Conservation (phyloP, 169 alveolate genomes). For the Babesia gibsoni region DNA sequence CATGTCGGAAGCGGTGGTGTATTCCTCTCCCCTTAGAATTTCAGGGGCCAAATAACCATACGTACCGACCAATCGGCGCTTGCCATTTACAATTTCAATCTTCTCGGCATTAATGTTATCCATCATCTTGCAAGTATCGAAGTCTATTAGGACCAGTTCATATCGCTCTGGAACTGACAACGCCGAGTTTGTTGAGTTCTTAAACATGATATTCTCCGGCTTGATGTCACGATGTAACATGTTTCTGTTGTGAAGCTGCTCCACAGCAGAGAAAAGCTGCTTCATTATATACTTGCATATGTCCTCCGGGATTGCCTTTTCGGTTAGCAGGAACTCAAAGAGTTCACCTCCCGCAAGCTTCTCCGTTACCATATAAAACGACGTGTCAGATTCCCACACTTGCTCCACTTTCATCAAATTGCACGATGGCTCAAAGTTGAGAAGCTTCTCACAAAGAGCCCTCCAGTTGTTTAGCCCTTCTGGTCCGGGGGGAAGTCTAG, state of each 20-base stretch:
- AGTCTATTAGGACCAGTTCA: slow-evolving; percentile 77
- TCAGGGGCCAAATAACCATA: slow-evolving; percentile 84
- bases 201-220: slow-evolving; percentile 83
- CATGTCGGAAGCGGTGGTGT: slow-evolving; percentile 83
- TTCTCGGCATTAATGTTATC: slow-evolving; percentile 62
- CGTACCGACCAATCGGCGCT: slow-evolving; percentile 81
- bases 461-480: slow-evolving; percentile 76
- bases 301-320: slow-evolving; percentile 85
- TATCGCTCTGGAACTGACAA: slow-evolving; percentile 69
- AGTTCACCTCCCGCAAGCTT: slow-evolving; percentile 87
- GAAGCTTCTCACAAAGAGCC: slow-evolving; percentile 76
- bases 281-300: slow-evolving; percentile 83
- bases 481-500: slow-evolving; percentile 69
- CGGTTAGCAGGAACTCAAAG: slow-evolving; percentile 80
- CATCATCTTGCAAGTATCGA: slow-evolving; percentile 80
- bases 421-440: slow-evolving; percentile 77
- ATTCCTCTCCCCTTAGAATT: slow-evolving; percentile 80
- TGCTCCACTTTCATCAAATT: slow-evolving; percentile 80
- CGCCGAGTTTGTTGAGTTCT: slow-evolving; percentile 70
- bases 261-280: slow-evolving; percentile 82
- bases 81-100: slow-evolving; percentile 66
- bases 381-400: slow-evolving; percentile 81
- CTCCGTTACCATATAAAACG: slow-evolving; percentile 81
- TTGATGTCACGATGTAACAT: slow-evolving; percentile 82
- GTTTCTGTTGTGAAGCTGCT: slow-evolving; percentile 76